Base-by-base conservation (phyloP, 2,329 filamentous ascomycete species). In the Albophoma yamanashiensis region DNA sequence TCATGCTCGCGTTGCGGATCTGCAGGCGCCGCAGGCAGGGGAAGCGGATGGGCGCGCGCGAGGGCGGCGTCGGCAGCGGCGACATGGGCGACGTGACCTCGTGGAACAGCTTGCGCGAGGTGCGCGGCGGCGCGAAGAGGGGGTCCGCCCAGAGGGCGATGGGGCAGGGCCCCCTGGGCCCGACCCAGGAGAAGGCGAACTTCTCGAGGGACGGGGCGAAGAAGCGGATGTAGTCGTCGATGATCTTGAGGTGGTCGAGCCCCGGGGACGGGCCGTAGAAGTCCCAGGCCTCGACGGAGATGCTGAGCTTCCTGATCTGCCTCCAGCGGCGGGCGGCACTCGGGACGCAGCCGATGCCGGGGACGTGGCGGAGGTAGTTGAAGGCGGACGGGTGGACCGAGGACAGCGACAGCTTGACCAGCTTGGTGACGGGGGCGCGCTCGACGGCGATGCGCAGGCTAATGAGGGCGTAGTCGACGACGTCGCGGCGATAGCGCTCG, bases 401-500 rank as follows among this genome's bases (percentile, higher is more conserved):
- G 15, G 84, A 82, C 2, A 96, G 80, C 0, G 89, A 89, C 3
- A 96, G 79, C 62, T 87, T 87, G 63, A 80, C 78, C 17, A 96
- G 81, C 61, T 79, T 81, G 57, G 77, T 78, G 56, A 94, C 75
- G 1, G 86, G 83, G 12, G 87, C 84, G 59, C 87, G 83, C 76
- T 96, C 92, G 38, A 95, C 75, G 15, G 92, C 88, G 64, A 96
- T 91, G 64, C 91, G 88, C 59, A 96, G 76, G 64, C 90, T 94
- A 70, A 95, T 91, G 62, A 96, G 84, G 4, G 91, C 91, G 69
- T 94, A 96, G 78, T 96, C 92, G 62, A 96, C 89, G 56, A 88
- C 85, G 71, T 86, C 87, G 56, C 90, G 83, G 43, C 91, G 83
- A 70, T 92, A 91, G 53, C 88, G 80, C 70, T 91, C 86, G 43